Evolutionary conservation across 1,139 yeast species (phyloP).

Genomic region (Nakaseomyces delphensis): DNA sequence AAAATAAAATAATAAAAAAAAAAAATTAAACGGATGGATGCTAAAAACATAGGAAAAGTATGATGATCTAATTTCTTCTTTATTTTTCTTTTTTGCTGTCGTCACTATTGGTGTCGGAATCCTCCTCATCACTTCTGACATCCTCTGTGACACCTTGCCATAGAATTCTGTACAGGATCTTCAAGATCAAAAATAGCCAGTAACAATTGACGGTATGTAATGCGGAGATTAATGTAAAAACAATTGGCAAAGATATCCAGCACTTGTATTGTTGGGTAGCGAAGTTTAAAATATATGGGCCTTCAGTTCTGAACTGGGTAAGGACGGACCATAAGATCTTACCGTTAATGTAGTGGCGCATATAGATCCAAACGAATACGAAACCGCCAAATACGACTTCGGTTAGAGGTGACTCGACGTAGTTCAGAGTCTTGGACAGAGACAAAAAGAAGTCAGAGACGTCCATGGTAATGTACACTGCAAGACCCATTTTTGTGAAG

Average conservation of each 20-base stretch:
- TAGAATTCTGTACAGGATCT: conserved; percentile 59
- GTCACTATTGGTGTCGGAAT: conserved; percentile 36
- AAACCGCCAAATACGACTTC: conserved; percentile 59
- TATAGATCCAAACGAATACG: conserved; percentile 68
- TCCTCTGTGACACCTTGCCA: conserved; percentile 50
- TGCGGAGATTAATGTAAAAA: conserved; percentile 63
- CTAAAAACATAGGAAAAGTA: no score
- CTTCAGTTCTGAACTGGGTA: conserved; percentile 76
- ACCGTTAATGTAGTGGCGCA: conserved; percentile 75
- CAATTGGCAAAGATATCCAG: conserved; percentile 83
- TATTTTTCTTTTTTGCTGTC: conserved; percentile 28
- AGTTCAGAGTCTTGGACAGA: conserved; percentile 69
- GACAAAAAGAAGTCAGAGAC: conserved; percentile 82
- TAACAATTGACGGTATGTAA: conserved; percentile 74
- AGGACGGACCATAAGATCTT: conserved; percentile 73
- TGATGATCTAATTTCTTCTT: not conserved
- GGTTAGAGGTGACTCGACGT: conserved; percentile 55
- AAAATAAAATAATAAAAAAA: not conserved
- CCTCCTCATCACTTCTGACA: conserved; percentile 79
- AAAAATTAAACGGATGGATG: no score
- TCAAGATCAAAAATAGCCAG: conserved; percentile 73
- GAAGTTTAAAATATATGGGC: conserved; percentile 70
- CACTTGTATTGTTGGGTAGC: conserved; percentile 91
- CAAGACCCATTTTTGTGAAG: conserved; percentile 88
- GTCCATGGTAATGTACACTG: conserved; percentile 88